Base-by-base conservation (phyloP, 768 basidiomycete species). In the Rhodotorula paludigena region DNA sequence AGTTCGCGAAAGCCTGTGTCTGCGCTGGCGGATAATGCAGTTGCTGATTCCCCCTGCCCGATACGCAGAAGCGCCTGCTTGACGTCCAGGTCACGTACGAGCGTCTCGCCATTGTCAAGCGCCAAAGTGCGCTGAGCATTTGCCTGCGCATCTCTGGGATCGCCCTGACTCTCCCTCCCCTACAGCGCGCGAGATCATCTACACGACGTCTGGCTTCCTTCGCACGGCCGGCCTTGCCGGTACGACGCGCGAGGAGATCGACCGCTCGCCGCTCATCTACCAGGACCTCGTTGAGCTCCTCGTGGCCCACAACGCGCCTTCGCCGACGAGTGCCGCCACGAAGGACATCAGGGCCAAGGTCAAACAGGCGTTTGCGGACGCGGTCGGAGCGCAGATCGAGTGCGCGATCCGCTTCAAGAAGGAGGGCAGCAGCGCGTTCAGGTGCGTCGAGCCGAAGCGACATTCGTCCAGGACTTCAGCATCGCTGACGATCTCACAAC, bases 271-370 rank as follows among this genome's bases (percentile, higher is more conserved):
- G 36, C 65, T 71, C 47, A 14, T 71, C 38, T 58, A 64, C 54
- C 39, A n/a, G 41, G 53, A 64, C 60, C 35, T 71, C 14, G 48
- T 71, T 53, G 48, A 58, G 9, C 38, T 66, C n/a, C 16, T 71
- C 53, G 55, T 57, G 41, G 41, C 56, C 7, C 57, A 60, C 3
- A 23, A 35, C 12, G 47, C 44, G 25, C 60, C 52, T 7, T 52
- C 12, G n/a, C 21, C 60, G 36, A 38, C 54, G 16, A 49, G 52
- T 25, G 3, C 10, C 15, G 30, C 58, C 14, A 59, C 58, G 38
- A 64, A 63, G 45, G 69, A 62, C 28, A 18, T 63, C 28, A 38
- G 53, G n/a, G 21, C n/a, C 12, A 41, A 54, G 44, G 38, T 70
- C 57, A 53, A 53, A 45, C n/a, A 21, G 14, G 69, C 57, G 5